A percentile compares a stretch with the other conserved stretches of the same genome.
phyloP scores from a whole-genome alignment of 306 rosid genomes.

The Sechiopsis laciniata region DNA sequence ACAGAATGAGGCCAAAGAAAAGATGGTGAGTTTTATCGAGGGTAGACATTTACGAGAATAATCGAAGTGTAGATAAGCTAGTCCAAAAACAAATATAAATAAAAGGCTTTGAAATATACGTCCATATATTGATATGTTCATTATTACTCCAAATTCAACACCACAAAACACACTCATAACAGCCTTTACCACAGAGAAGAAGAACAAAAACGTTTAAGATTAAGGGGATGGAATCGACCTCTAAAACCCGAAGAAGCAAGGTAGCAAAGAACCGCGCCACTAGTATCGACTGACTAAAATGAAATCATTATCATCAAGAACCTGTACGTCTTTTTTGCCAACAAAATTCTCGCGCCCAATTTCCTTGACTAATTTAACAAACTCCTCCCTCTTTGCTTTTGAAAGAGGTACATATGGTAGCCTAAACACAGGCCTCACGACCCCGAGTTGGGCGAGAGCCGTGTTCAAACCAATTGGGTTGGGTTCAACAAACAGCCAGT shows the following conservation, averaged over 20 bases:
- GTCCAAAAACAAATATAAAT: no score
- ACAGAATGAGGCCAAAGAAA: no score
- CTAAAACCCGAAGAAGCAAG: neutral
- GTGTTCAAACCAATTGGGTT: conserved; percentile 85
- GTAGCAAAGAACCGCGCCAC: neutral
- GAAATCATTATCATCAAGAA: conserved; percentile 64
- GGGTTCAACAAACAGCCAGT: conserved; percentile 86
- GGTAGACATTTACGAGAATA: no score
- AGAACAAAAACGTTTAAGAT: conserved; percentile 5
- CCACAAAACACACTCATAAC: neutral
- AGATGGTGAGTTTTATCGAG: no score
- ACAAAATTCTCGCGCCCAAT: conserved; percentile 84
- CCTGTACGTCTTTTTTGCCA: conserved; percentile 60
- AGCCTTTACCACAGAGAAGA: neutral
- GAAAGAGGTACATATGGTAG: conserved; percentile 91
- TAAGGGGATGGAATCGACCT: conserved; percentile 5
- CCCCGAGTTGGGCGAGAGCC: conserved; percentile 96
- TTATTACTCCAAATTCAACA: conserved; percentile 10
- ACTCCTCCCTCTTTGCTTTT: conserved; percentile 57
- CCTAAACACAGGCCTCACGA: conserved; percentile 85
- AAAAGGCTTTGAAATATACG: neutral
- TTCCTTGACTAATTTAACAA: conserved; percentile 59
- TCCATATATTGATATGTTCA: neutral
- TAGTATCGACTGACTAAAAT: conserved; percentile 57
- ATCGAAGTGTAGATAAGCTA: no score